phyloP scores from a whole-genome alignment of 345 rosid genomes.

The Ailanthus altissimus region DNA sequence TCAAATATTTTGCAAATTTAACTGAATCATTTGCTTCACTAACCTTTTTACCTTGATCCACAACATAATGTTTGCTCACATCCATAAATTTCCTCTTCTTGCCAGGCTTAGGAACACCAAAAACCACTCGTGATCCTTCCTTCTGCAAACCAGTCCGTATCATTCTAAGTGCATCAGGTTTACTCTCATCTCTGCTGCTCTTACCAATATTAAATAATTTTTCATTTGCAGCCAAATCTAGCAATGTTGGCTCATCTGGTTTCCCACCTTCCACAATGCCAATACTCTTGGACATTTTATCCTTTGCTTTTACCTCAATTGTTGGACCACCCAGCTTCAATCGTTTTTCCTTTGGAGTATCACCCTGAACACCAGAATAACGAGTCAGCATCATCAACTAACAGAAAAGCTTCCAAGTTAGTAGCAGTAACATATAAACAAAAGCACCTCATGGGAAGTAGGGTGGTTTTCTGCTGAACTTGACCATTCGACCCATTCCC shows the following conservation, averaged over 20 bases:
- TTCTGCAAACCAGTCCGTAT: constrained; percentile 74
- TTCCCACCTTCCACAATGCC: constrained; percentile 42
- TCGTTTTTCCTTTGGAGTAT: constrained; percentile 81
- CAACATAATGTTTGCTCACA: constrained; percentile 89
- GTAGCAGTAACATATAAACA: constrained; percentile 7
- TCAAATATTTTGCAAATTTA: constrained; percentile 61
- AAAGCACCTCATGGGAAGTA: constrained; percentile 51
- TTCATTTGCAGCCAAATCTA: constrained; percentile 57
- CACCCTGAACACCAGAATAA: constrained; percentile 63
- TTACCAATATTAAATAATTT: constrained; percentile 72
- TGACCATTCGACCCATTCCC: constrained; percentile 87
- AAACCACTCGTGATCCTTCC: constrained; percentile 75
- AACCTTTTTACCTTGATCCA: constrained; percentile 46
- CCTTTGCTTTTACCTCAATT: constrained; percentile 50
- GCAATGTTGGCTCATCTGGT: constrained; percentile 46
- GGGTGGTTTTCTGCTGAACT: constrained; percentile 39
- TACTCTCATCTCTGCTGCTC: constrained; percentile 50
- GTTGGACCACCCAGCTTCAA: constrained; percentile 49
- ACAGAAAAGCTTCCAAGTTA: background rate
- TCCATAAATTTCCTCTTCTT: constrained; percentile 98
- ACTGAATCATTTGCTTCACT: constrained; percentile 56
- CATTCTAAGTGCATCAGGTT: constrained; percentile 55
- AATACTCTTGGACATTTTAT: constrained; percentile 37
- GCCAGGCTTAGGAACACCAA: constrained; percentile 98
- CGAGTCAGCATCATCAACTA: constrained; percentile 16